phyloP scores from a whole-genome alignment of 495 filamentous ascomycete species.

The Hyaloscypha variabilis region DNA sequence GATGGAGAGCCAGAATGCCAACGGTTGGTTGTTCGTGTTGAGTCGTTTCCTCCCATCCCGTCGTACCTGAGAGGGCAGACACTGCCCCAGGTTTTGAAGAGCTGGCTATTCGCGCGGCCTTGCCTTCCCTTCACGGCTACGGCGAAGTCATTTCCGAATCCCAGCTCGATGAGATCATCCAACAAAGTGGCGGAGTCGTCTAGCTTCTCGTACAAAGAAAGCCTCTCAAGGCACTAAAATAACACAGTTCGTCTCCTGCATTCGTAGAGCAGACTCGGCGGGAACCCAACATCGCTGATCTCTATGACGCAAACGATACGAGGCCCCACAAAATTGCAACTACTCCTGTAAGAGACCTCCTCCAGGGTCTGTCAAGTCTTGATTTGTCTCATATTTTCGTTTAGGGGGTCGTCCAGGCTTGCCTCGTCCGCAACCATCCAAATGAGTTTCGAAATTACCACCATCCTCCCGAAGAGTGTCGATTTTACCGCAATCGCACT shows the following conservation, averaged over 20 bases:
- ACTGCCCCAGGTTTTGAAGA: slow-evolving; percentile 14
- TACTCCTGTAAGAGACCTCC: slow-evolving; percentile 4
- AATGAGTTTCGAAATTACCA: slow-evolving; percentile 15
- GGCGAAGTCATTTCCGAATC: slow-evolving; percentile 18
- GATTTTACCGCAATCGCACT: slow-evolving; percentile 5
- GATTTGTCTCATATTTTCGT: slow-evolving; percentile 9
- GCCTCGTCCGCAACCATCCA: slow-evolving; percentile 13
- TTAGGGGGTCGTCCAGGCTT: slow-evolving; percentile 14
- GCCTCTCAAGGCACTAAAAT: background rate
- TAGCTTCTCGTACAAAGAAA: slow-evolving; percentile 8
- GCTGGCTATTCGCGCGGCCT: slow-evolving; percentile 12
- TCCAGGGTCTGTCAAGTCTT: slow-evolving; percentile 12
- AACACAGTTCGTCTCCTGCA: slow-evolving; percentile 11
- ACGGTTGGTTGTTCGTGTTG: too few species aligned
- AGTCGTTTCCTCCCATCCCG: too few species aligned
- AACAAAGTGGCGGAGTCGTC: slow-evolving; percentile 19
- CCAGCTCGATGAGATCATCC: slow-evolving; percentile 16
- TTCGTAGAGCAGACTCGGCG: slow-evolving; percentile 2
- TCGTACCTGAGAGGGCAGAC: slow-evolving; percentile 8
- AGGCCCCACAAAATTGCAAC: background rate
- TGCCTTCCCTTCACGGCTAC: slow-evolving; percentile 21
- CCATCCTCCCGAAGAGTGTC: background rate
- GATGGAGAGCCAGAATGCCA: too few species aligned
- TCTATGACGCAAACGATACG: slow-evolving; percentile 11
- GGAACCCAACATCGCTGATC: slow-evolving; percentile 10